Percentiles rank a stretch among this genome's conserved stretches.
Evolutionary conservation across 208 protist species (phyloP).

Genomic region (Leishmania gerbilli): DNA sequence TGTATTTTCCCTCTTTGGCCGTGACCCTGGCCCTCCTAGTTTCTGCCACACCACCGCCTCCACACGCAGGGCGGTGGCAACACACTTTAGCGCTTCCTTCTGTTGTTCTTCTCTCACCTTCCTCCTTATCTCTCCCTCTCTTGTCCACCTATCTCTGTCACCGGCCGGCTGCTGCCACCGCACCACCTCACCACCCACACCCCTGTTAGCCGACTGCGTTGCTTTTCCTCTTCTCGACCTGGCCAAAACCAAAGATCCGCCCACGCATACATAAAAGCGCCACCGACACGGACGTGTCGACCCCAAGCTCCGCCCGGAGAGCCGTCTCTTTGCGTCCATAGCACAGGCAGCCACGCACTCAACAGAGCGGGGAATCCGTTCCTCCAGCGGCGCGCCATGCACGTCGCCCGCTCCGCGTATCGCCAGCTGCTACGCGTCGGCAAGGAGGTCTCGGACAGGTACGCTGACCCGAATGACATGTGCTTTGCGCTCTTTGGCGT

Average conservation of each 20-base stretch:
- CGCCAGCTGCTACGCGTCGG: conserved; percentile 67
- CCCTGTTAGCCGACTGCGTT: background rate
- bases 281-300: background rate
- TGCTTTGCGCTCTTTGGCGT: conserved; percentile 78
- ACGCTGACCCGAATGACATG: conserved; percentile 59
- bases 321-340: background rate
- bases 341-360: background rate
- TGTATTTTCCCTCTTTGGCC: background rate
- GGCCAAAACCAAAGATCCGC: background rate
- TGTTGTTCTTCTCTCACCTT: background rate
- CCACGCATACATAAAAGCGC: background rate
- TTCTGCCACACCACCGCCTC: background rate
- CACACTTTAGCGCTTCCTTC: background rate
- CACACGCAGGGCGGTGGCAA: background rate
- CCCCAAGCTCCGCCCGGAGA: no score
- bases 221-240: background rate
- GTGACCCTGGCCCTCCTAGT: background rate
- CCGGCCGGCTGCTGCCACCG: background rate
- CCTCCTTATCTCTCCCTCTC: background rate
- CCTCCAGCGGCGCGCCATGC: conserved; percentile 37
- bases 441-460: conserved; percentile 30
- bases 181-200: background rate
- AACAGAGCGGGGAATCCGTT: background rate
- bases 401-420: conserved; percentile 64
- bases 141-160: background rate